Evolutionary conservation across 139 green algal species (phyloP).

Genomic region (Micromonas pusilla): DNA sequence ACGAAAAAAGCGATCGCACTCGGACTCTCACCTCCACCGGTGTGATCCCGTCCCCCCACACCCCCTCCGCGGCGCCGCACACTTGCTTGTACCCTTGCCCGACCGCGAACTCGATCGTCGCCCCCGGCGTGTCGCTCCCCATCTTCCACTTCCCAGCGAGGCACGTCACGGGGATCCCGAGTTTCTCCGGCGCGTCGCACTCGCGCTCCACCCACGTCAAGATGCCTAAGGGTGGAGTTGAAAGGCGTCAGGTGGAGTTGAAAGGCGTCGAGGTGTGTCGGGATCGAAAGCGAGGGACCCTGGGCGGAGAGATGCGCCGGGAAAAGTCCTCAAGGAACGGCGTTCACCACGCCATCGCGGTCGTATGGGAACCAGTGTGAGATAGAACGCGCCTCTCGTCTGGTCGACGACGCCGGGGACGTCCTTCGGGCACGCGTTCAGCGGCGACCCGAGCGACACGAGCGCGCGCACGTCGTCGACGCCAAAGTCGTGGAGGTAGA

Average conservation of each 20-base stretch:
- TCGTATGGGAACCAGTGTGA: no score
- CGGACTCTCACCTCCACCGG: no score
- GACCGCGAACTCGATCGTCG: constrained; percentile 32
- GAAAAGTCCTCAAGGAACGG: no score
- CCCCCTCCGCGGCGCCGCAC: constrained; percentile 34
- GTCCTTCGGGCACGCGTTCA: constrained; percentile 37
- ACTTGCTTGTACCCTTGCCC: constrained; percentile 81
- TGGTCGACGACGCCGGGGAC: constrained; percentile 74
- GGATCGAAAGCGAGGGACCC: no score
- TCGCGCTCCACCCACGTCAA: constrained; percentile 53
- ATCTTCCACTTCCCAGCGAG: constrained; percentile 7
- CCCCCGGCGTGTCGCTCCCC: not conserved
- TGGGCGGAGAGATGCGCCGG: no score
- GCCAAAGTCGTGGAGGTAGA: constrained; percentile 75
- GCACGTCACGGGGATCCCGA: not conserved
- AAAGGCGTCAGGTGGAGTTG: no score
- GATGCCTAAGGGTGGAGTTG: no score
- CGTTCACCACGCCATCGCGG: no score
- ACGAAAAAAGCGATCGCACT: no score
- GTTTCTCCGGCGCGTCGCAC: not conserved
- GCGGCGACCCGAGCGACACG: constrained; percentile 71
- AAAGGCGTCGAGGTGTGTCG: no score
- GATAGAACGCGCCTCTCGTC: no score
- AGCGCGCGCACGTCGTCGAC: constrained; percentile 45
- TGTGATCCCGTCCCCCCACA: constrained; percentile 41